phyloP scores from a whole-genome alignment of 805 yeast genomes.

The Candida nemodendra region DNA sequence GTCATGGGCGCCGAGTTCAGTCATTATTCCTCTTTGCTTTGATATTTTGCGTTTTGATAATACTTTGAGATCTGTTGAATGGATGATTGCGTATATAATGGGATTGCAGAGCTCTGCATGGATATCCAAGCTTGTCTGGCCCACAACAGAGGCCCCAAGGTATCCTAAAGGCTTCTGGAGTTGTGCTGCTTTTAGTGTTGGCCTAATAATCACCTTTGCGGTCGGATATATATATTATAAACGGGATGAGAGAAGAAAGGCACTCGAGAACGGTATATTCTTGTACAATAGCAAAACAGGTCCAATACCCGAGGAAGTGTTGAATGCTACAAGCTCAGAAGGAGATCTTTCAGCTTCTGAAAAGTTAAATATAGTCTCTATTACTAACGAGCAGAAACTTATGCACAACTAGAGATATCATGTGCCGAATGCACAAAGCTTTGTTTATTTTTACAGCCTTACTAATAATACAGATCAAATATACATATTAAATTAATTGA shows the following conservation, averaged over 20 bases:
- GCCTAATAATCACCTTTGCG: not conserved
- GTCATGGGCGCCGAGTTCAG: slow-evolving; percentile 54
- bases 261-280: slow-evolving; percentile 2
- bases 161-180: slow-evolving; percentile 33
- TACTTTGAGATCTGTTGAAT: slow-evolving; percentile 37
- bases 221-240: not conserved
- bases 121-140: slow-evolving; percentile 43
- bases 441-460: too few relatives aligned
- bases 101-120: slow-evolving; percentile 43
- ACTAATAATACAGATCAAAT: too few relatives aligned
- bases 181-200: not conserved
- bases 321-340: too few relatives aligned
- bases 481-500: too few relatives aligned
- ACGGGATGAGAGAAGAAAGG: not conserved
- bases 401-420: too few relatives aligned
- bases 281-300: slow-evolving; percentile 4
- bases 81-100: slow-evolving; percentile 40
- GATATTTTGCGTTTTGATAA: slow-evolving; percentile 39
- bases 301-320: not conserved
- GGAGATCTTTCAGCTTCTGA: too few relatives aligned
- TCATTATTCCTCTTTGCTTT: slow-evolving; percentile 25
- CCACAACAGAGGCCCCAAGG: slow-evolving; percentile 39
- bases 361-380: too few relatives aligned
- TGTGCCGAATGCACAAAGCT: too few relatives aligned
- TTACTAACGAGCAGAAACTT: too few relatives aligned